Evolutionary conservation across 352 stramenopile species (phyloP).

Genomic region (Pythium diclinum): DNA sequence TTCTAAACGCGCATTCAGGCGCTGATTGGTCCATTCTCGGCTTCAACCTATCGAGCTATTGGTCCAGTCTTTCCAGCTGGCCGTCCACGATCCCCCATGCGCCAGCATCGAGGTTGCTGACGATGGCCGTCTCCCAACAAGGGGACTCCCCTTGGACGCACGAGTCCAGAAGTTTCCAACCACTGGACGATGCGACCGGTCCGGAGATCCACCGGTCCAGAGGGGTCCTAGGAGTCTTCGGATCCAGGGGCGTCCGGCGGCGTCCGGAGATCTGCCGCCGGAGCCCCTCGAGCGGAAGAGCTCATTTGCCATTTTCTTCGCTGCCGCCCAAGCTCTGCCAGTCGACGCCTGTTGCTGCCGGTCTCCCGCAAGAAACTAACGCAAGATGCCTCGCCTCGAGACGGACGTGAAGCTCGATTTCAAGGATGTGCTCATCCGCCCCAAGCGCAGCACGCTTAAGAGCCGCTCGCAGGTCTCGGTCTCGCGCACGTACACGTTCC

Average conservation of each 20-base stretch:
- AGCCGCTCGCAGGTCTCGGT: constrained; percentile 84
- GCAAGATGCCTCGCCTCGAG: constrained; percentile 85
- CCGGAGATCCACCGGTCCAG: not conserved
- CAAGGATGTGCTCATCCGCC: constrained; percentile 93
- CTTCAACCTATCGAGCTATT: constrained; percentile 17
- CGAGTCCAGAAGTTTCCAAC: constrained; percentile 2
- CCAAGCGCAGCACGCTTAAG: constrained; percentile 90
- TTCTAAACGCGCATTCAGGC: constrained; percentile 25
- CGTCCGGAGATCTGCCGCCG: not conserved
- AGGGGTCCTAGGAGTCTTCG: not conserved
- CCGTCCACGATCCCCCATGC: not conserved
- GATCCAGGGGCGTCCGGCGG: not conserved
- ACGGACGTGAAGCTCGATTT: constrained; percentile 90
- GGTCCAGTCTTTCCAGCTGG: constrained; percentile 2
- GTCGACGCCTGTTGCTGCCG: constrained; percentile 3
- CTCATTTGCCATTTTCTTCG: constrained; percentile 32
- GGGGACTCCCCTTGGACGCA: not conserved
- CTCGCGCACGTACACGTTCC: constrained; percentile 63
- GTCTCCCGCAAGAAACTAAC: not conserved
- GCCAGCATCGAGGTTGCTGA: not conserved
- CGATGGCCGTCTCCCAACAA: not conserved
- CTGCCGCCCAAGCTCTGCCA: constrained; percentile 18
- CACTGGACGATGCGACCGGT: constrained; percentile 5
- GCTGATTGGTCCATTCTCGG: constrained; percentile 14
- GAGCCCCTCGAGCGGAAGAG: not conserved